A percentile compares a stretch with the other conserved stretches of the same genome.
Evolutionary conservation across 2,329 filamentous ascomycete species (phyloP).

Genomic region (Boeremia exigua): DNA sequence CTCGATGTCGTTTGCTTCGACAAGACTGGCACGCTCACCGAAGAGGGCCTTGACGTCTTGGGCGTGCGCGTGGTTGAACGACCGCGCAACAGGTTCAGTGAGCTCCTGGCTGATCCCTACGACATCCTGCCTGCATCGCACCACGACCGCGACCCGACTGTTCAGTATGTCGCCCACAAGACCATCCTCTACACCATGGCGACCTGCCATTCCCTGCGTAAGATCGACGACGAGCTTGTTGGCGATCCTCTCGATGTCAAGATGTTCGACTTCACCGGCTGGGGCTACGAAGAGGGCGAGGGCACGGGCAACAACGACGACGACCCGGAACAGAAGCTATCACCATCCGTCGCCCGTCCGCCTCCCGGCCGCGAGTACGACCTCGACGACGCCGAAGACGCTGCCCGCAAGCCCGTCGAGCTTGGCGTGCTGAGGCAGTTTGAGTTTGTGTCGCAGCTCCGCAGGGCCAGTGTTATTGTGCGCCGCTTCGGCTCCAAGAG

Average conservation of each 20-base stretch:
- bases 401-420: slow-evolving; percentile 68
- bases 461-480: slow-evolving; percentile 91
- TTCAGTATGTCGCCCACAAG: slow-evolving; percentile 67
- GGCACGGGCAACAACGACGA: slow-evolving; percentile 70
- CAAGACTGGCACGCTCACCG: slow-evolving; percentile 97
- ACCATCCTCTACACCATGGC: slow-evolving; percentile 93
- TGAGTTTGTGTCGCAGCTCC: slow-evolving; percentile 92
- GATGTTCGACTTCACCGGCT: slow-evolving; percentile 97
- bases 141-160: slow-evolving; percentile 64
- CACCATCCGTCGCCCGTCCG: slow-evolving; percentile 87
- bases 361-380: slow-evolving; percentile 68
- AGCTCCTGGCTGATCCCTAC: slow-evolving; percentile 72
- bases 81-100: slow-evolving; percentile 70
- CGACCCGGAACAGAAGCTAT: slow-evolving; percentile 79
- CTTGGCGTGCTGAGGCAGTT: slow-evolving; percentile 90
- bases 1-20: slow-evolving; percentile 97
- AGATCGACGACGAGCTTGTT: slow-evolving; percentile 85
- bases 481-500: slow-evolving; percentile 84
- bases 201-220: slow-evolving; percentile 89
- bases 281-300: slow-evolving; percentile 89
- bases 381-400: slow-evolving; percentile 57
- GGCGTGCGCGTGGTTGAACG: slow-evolving; percentile 80
- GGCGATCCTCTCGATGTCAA: slow-evolving; percentile 95
- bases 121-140: slow-evolving; percentile 62
- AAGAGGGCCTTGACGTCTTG: slow-evolving; percentile 92